Base-by-base conservation (phyloP, 352 stramenopile genomes). In the Phytopythium cucurbitacearum region DNA sequence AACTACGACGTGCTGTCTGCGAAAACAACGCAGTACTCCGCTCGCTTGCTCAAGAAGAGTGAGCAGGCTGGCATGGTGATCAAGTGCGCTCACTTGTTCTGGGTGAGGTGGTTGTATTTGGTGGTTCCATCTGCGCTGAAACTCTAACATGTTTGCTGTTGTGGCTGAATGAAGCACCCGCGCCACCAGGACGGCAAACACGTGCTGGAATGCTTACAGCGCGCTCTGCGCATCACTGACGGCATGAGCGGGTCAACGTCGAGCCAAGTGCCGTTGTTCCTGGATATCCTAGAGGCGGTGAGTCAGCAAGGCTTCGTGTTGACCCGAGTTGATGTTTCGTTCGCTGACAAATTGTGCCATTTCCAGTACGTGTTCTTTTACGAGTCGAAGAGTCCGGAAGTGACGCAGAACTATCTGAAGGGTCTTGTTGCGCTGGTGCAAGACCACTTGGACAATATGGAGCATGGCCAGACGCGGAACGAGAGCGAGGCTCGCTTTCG, bases 1-100 rank as follows among this genome's bases (percentile, higher is more conserved):
- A 96, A 98, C 69, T 98, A 98, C 72, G 90, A 98, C 59, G 76
- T 91, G 43, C 73, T 99, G 9, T 94, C 97, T n/a, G 98, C 96
- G 7, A 99, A 99, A 58, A 92, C 85, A 21, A 97, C 94, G 33
- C 94, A 99, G 67, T 98, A 98, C 67, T 79, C 90, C 5, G 96
- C 95, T 7, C 98, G 98, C 59, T 60, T 99, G 15, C 67, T 99
- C 10, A 98, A 98, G 67, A 99, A 99, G 69, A 79, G 86, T 9
- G 96, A 99, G 54, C 96, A 99, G 59, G 98, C 91, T 13, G 63
- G 81, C 28, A 97, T 98, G 86, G 91, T 99, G 35, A 81, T 96
- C 40, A 69, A 95, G 40, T 98, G 90, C 61, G 92, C 96, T 10
- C 89, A 98, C 53, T 71, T 99, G 16, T 99, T 99, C 67, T 99